Base-by-base conservation (phyloP, 768 basidiomycete species). In the Mycena sanguinolenta region DNA sequence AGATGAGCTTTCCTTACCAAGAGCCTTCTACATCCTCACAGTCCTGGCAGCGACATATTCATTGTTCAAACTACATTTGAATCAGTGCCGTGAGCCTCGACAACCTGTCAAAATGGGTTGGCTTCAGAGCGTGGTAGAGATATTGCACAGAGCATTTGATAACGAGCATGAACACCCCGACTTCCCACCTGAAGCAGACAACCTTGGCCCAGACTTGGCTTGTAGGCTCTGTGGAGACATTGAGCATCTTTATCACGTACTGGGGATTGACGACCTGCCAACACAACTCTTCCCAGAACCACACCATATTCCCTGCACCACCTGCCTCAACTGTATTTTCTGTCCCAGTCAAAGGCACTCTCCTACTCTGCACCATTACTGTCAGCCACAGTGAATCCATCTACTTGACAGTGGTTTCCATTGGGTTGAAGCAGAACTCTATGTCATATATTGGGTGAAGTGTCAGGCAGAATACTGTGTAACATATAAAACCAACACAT, bases 401-500 rank as follows among this genome's bases (percentile, higher is more conserved):
- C 19, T 59, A 16, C 44, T 59, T 7, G 16, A 59, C 34, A 44
- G 23, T 17, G 4, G 19, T 3, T 66, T 66, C 42, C 65, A 23
- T 16, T 66, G 65, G 65, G 53, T 49, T 2, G 12, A 30, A 19
- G 62, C 68, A 16, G 46, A 57, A 10, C 42, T 69, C 8, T 23
- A 67, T 23, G 44, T 73, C 8, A 69, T 64, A 19, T 60, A 70
- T n/a, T 73, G 72, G 57, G 30, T 34, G 34, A 38, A 27, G 9
- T 77, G 76, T 46, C 12, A 42, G 12, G 58, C 76, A 1, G 63
- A 75, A 28, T 77, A 71, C 42, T 69, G 63, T 7, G 67, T 77
- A 21, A 67, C 65, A 21, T 74, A 39, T 52, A 34, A 46, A 25
- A 28, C 27, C 17, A n/a, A 46, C 1, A 25, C 25, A 7, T 25